A percentile compares a stretch with the other conserved stretches of the same genome.
Conservation (phyloP, 495 filamentous ascomycete species). For the Daldinia childiae region DNA sequence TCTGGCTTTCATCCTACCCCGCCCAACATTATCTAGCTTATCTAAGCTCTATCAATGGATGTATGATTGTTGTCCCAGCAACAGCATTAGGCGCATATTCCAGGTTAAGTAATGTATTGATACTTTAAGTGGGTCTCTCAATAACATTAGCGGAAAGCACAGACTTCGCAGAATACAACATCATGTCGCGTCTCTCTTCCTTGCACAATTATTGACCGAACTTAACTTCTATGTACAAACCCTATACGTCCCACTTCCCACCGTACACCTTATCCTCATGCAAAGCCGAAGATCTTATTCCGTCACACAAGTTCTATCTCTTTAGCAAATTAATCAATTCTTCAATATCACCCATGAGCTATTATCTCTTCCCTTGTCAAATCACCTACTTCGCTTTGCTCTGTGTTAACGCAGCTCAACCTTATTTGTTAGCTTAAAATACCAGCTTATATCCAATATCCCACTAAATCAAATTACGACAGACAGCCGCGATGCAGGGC, state of each 20-base stretch:
- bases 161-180: conserved; percentile 18
- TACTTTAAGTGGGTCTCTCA: conserved; percentile 23
- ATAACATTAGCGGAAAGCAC: conserved; percentile 12
- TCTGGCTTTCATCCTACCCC: background rate
- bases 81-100: conserved; percentile 18
- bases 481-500: conserved; percentile 38
- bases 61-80: conserved; percentile 19
- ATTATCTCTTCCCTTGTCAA: background rate
- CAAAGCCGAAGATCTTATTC: background rate
- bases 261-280: background rate
- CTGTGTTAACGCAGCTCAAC: conserved; percentile 1
- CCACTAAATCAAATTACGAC: background rate
- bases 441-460: conserved; percentile 30
- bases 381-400: background rate
- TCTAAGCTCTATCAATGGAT: background rate
- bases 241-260: conserved; percentile 12
- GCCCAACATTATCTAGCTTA: background rate
- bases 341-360: background rate
- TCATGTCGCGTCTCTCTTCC: conserved; percentile 24
- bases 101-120: conserved; percentile 28
- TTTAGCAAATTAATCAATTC: background rate
- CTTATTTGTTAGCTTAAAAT: conserved; percentile 32
- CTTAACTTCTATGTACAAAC: conserved; percentile 14
- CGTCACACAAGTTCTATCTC: background rate
- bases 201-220: conserved; percentile 13